Base-by-base conservation (phyloP, 1,284 basidiomycete species). In the Pascua sp. region DNA sequence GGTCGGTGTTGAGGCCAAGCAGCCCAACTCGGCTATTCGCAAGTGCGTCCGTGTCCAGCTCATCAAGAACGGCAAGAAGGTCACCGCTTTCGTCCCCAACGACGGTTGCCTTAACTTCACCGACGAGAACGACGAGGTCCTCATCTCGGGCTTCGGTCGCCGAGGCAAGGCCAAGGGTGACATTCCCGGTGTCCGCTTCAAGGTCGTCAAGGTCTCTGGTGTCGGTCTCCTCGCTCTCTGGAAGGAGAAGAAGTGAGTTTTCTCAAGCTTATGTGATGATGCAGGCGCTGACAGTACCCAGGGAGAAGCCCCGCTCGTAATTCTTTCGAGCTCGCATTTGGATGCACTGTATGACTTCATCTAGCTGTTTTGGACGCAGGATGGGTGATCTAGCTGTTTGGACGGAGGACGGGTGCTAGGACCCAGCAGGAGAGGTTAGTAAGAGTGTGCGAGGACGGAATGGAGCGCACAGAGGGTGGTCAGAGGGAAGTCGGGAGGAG, bases 31-130 rank as follows among this genome's bases (percentile, higher is more conserved):
- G 77, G 96, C 96, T 79, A 98, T 98, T 80, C 92, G 96, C 81
- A 99, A 99, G 82, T 98, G 96, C 84, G 96, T 99, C 69, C 91
- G 96, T 83, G 96, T 98, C 63, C 96, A 99, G 78, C 85, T 99
- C 73, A 98, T 99, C 82, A 98, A 99, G 87, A 99, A 99, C 84
- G 96, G 96, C 74, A 98, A 98, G 89, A 98, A 98, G 82, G 92
- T 94, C 76, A 94, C 92, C 62, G 91, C 91, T 72, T 95, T 86
- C 83, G 85, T 85, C 49, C 84, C 83, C 68, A 98, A 98, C 80
- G 96, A 98, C 78, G 96, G 96, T 85, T 97, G 94, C 84, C 82
- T 98, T 70, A 97, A 97, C 88, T 96, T 95, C 77, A 76, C 75
- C 75, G 94, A 97, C 75, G 95, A 98, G 86, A 97, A 98, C 85